A percentile compares a stretch with the other conserved stretches of the same genome.
Conservation (phyloP, 2,329 filamentous ascomycete species). For the Cordyceps tenuipes region DNA sequence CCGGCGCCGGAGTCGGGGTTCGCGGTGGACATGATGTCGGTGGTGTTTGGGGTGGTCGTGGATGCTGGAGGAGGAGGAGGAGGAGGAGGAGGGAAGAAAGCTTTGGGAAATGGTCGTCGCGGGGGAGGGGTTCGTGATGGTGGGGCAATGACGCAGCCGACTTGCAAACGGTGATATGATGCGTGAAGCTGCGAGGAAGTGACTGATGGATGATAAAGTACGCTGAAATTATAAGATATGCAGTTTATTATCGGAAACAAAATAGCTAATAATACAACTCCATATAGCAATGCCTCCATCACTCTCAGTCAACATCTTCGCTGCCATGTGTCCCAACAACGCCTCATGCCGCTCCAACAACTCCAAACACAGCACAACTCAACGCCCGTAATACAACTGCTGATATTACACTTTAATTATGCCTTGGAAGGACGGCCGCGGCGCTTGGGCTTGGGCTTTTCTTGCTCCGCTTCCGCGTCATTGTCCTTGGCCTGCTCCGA, state of each 20-base stretch:
- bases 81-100: background rate
- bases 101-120: background rate
- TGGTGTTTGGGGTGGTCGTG: background rate
- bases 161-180: background rate
- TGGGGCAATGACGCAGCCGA: conserved; percentile 10
- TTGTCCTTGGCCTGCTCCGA: conserved; percentile 15
- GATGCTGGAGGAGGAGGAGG: background rate
- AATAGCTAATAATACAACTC: background rate
- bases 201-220: background rate
- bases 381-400: background rate
- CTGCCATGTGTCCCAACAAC: background rate
- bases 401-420: conserved; percentile 1
- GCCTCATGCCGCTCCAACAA: background rate
- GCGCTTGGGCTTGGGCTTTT: conserved; percentile 26
- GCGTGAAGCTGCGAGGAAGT: background rate
- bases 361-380: background rate
- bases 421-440: conserved; percentile 22
- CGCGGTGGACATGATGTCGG: conserved; percentile 26
- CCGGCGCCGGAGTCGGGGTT: conserved; percentile 32
- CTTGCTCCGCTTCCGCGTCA: conserved; percentile 17
- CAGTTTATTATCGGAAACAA: background rate
- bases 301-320: background rate
- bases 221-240: background rate
- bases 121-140: conserved; percentile 2
- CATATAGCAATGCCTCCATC: background rate